Evolutionary conservation across 768 basidiomycete genomes (phyloP).

Genomic region (Pulveroboletus sp.): DNA sequence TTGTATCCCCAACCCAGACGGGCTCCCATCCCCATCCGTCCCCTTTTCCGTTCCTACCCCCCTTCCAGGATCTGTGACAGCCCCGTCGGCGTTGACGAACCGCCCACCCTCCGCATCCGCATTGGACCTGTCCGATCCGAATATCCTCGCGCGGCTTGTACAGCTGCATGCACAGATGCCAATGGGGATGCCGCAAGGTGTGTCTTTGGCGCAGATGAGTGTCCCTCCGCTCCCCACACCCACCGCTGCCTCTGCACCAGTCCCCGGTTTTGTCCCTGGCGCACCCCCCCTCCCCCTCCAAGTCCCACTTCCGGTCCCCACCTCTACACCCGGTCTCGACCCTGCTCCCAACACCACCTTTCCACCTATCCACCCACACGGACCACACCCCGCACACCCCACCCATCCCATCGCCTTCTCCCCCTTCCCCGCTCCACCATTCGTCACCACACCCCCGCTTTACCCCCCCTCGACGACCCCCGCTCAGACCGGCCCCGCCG

Average conservation of each 20-base stretch:
- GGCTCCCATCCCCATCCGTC: background rate
- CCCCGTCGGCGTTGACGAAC: background rate
- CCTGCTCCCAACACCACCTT: background rate
- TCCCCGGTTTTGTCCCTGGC: background rate
- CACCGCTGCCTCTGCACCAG: background rate
- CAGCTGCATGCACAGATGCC: constrained; percentile 24
- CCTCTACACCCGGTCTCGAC: background rate
- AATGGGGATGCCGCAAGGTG: too few species aligned
- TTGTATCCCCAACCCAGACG: constrained; percentile 1
- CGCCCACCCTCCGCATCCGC: constrained; percentile 1
- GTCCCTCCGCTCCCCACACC: constrained; percentile 4
- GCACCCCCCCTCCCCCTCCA: background rate
- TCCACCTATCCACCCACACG: constrained; percentile 5
- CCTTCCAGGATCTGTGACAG: background rate
- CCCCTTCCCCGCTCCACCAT: background rate
- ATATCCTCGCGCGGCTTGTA: constrained; percentile 20
- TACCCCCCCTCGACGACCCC: background rate
- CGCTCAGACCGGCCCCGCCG: background rate
- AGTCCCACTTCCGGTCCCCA: background rate
- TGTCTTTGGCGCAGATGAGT: too few species aligned
- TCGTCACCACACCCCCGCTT: background rate
- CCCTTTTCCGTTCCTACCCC: background rate
- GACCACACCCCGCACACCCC: background rate
- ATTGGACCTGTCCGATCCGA: constrained; percentile 25
- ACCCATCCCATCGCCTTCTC: constrained; percentile 11